These are phyloP conservation scores for Rhizopogon salebrosus DNA, from an alignment of 768 basidiomycete species.

Conservation along the genomic window DNA sequence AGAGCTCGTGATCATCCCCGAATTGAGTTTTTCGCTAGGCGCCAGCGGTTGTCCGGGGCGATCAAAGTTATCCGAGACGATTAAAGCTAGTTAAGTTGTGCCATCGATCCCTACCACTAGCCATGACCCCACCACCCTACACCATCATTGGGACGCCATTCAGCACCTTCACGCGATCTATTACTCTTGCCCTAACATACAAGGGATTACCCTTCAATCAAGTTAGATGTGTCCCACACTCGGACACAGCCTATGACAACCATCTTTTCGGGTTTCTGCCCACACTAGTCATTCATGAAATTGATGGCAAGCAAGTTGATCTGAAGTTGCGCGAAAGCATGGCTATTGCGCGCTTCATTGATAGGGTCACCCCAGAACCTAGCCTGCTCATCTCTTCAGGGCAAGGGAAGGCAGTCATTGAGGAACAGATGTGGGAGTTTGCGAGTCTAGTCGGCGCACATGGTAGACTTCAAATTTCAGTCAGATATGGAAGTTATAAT, in stretches of 20 bases:
- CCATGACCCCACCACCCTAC: slow-evolving; percentile 17
- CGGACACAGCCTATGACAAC: slow-evolving; percentile 20
- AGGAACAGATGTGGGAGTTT: slow-evolving; percentile 30
- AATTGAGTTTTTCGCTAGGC: neutral
- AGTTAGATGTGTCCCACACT: slow-evolving; percentile 20
- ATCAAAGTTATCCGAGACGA: too few relatives aligned
- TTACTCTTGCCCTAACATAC: slow-evolving; percentile 24
- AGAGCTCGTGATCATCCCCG: neutral
- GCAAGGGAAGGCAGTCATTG: slow-evolving; percentile 15
- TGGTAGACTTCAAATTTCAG: slow-evolving; percentile 9
- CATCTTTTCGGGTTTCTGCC: slow-evolving; percentile 29
- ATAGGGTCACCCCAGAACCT: slow-evolving; percentile 25
- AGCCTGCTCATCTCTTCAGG: slow-evolving; percentile 16
- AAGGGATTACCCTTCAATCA: slow-evolving; percentile 24
- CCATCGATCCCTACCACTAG: neutral
- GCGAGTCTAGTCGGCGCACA: slow-evolving; percentile 19
- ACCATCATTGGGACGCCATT: slow-evolving; percentile 28
- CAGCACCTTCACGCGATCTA: slow-evolving; percentile 28
- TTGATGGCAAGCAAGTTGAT: slow-evolving; percentile 16
- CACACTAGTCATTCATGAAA: slow-evolving; percentile 24
- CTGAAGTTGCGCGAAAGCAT: slow-evolving; percentile 23
- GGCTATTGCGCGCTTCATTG: slow-evolving; percentile 25
- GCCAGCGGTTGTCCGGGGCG: neutral
- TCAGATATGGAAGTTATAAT: neutral
- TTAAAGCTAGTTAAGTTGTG: neutral